Conservation (phyloP, 306 rosid genomes). For the Prunus campanulata region DNA sequence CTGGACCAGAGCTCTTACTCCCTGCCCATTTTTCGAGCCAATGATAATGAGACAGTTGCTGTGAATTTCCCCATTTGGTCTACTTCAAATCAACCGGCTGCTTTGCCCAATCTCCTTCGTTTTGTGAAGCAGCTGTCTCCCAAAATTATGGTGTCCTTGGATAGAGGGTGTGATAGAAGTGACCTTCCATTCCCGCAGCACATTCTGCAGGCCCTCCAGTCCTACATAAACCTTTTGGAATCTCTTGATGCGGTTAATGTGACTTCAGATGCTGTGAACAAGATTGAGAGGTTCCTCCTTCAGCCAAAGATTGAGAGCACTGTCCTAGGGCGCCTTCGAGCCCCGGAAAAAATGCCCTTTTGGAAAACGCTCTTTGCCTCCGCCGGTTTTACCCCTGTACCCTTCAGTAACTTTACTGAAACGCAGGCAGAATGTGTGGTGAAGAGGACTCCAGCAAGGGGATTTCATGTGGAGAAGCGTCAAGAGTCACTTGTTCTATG, state of each 20-base stretch:
- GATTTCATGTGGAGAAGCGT: constrained; percentile 45
- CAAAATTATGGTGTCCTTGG: constrained; percentile 39
- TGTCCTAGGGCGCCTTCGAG: constrained; percentile 38
- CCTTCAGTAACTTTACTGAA: constrained; percentile 46
- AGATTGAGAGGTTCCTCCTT: constrained; percentile 42
- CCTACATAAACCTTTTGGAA: constrained; percentile 38
- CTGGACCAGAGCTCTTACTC: constrained; percentile 30
- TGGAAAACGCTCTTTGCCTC: constrained; percentile 40
- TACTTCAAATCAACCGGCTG: constrained; percentile 33
- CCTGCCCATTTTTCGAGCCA: constrained; percentile 24
- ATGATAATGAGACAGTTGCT: constrained; percentile 32
- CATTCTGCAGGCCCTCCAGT: constrained; percentile 40
- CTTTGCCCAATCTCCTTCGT: constrained; percentile 37
- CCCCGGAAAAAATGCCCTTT: constrained; percentile 31
- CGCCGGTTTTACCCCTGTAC: constrained; percentile 29
- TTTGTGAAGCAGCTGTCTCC: constrained; percentile 46
- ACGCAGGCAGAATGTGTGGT: constrained; percentile 53
- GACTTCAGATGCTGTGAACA: constrained; percentile 33
- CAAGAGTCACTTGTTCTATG: constrained; percentile 43
- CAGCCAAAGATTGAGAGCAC: constrained; percentile 45
- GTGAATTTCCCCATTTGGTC: constrained; percentile 47
- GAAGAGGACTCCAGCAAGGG: constrained; percentile 37
- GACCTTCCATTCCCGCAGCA: constrained; percentile 47
- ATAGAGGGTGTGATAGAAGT: constrained; percentile 41
- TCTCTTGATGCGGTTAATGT: constrained; percentile 38